A percentile compares a stretch with the other conserved stretches of the same genome.
These are phyloP conservation scores for Lentinula aciculospora DNA, from an alignment of 768 basidiomycete genomes.

Conservation along the genomic window DNA sequence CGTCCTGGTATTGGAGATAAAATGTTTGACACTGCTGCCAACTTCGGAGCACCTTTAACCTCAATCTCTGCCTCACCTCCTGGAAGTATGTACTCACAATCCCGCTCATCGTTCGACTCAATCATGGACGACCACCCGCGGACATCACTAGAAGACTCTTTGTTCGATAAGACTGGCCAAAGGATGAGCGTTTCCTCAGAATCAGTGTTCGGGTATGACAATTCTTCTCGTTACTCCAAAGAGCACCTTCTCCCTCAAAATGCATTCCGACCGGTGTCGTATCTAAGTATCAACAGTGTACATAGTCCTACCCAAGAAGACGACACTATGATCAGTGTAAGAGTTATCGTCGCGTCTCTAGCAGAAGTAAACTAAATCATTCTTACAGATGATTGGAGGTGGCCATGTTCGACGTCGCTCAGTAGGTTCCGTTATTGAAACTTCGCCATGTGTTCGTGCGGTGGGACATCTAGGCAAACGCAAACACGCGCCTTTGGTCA, in stretches of 20 bases:
- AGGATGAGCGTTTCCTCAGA: conserved; percentile 47
- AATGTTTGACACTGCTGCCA: conserved; percentile 64
- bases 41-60: conserved; percentile 47
- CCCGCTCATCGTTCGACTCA: conserved; percentile 25
- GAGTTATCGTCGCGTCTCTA: conserved; percentile 15
- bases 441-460: conserved; percentile 61
- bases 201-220: conserved; percentile 56
- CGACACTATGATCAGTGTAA: conserved; percentile 77
- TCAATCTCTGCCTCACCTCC: conserved; percentile 66
- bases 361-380: neutral
- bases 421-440: conserved; percentile 58
- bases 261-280: conserved; percentile 62
- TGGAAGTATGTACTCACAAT: conserved; percentile 25
- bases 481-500: conserved; percentile 32
- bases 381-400: conserved; percentile 68
- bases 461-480: conserved; percentile 39
- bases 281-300: conserved; percentile 44
- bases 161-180: conserved; percentile 60
- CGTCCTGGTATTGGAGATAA: conserved; percentile 81
- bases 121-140: conserved; percentile 50
- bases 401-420: conserved; percentile 69
- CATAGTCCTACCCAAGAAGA: conserved; percentile 59
- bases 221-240: conserved; percentile 27
- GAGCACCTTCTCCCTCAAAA: conserved; percentile 35
- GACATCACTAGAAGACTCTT: conserved; percentile 41